Evolutionary conservation across 1,284 basidiomycete species (phyloP), one percentile per base, ranked within the genome.

Genomic region (Ceratobasidium sp.): DNA sequence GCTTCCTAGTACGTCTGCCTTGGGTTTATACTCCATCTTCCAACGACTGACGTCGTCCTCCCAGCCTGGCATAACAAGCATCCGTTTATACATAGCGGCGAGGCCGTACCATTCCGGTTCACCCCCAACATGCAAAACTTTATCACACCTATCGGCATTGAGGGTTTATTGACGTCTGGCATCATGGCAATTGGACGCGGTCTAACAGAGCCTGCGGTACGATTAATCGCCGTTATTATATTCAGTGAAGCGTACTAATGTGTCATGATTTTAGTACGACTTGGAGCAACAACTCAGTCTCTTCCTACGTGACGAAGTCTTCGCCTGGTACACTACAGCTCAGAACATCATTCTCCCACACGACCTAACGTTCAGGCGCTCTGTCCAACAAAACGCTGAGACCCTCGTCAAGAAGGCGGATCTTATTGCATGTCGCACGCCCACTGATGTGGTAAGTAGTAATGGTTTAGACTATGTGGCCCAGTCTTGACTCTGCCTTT

Each of bases 41-140:
- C 3, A 46, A n/a, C 62, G 44, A 40, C n/a, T 64, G 44, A 74
- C 28, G n/a, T n/a, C n/a, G n/a, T 75, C 13, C 71, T 67, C n/a
- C 42, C 65, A 76, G 74, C 74, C n/a, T 76, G 74, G 74, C 66
- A 76, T 33, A 44, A 86, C 87, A 44, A 94, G 95, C 0, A 85
- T 94, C 54, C 93, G 96, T 83, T 89, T 90, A 42, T 93, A 93
- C 1, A 91, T n/a, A 76, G 66, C 61, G 74, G 89, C 80, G 98
- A 99, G 81, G 89, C 92, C 1, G 96, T 98, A 13, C 97, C 98
- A 0, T 99, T 99, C 93, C 93, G 98, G 12, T 91, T 98, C 81
- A 98, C 96, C 13, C 97, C 97, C 2, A 99, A 98, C 84, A 91
- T 99, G 87, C 98, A 99, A 85, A 89, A 92, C 82, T 98, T 99